Conservation (phyloP, 2,329 filamentous ascomycete genomes). For the Neofusicoccum laricinum region DNA sequence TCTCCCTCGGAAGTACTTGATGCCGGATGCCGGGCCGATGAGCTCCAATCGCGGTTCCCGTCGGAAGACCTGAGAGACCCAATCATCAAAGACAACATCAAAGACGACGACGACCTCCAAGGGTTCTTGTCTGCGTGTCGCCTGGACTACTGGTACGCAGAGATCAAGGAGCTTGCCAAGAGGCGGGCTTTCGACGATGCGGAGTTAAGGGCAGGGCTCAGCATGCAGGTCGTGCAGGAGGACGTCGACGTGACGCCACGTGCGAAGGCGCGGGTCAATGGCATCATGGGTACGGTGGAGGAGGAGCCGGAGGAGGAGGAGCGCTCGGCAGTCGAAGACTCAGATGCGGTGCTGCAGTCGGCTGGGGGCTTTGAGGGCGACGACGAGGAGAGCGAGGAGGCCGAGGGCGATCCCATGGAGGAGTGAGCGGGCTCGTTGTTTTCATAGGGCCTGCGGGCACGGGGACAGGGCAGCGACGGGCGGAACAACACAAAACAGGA, state of each 20-base stretch:
- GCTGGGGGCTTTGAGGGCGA: slow-evolving; percentile 27
- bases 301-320: slow-evolving; percentile 14
- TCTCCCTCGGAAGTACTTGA: slow-evolving; percentile 27
- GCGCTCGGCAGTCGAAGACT: neutral
- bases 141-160: slow-evolving; percentile 66
- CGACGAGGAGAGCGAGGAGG: slow-evolving; percentile 23
- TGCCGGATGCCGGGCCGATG: slow-evolving; percentile 56
- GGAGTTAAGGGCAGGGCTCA: slow-evolving; percentile 11
- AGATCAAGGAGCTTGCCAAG: slow-evolving; percentile 39
- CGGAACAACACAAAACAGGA: neutral
- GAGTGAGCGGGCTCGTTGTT: slow-evolving; percentile 21
- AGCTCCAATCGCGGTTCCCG: slow-evolving; percentile 53
- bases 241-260: slow-evolving; percentile 12
- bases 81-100: slow-evolving; percentile 67
- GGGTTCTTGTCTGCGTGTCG: slow-evolving; percentile 65
- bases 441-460: neutral
- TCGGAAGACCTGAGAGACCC: slow-evolving; percentile 61
- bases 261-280: slow-evolving; percentile 13
- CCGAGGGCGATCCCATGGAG: slow-evolving; percentile 30
- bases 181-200: slow-evolving; percentile 4
- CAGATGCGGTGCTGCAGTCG: slow-evolving; percentile 13
- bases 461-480: neutral
- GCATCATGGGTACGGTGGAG: slow-evolving; percentile 8
- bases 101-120: slow-evolving; percentile 66
- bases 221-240: slow-evolving; percentile 4